A percentile compares a stretch with the other conserved stretches of the same genome.
Evolutionary conservation across 2,329 filamentous ascomycete genomes (phyloP).

Genomic region (Uncinocarpus reesii): DNA sequence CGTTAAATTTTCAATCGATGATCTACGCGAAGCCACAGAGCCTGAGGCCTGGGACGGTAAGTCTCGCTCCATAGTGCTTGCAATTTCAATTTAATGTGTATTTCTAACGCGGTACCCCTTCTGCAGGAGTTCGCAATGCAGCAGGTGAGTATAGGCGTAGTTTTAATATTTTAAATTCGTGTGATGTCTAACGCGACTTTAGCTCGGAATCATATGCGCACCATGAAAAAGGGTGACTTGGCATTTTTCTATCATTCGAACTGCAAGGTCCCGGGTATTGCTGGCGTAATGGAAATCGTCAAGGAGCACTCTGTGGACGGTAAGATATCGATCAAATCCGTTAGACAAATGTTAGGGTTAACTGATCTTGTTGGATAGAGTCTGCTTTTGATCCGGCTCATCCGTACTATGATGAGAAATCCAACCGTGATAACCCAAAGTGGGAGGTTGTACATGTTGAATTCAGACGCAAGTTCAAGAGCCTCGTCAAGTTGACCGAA

Average conservation of each 20-base stretch:
- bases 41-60: conserved; percentile 88
- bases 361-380: conserved; percentile 50
- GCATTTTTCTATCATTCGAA: conserved; percentile 98
- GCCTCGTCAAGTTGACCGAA: conserved; percentile 59
- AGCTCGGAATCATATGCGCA: conserved; percentile 79
- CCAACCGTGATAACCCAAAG: conserved; percentile 56
- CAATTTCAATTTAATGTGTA: not conserved
- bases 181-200: conserved; percentile 12
- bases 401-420: conserved; percentile 76
- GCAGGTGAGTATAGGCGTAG: conserved; percentile 7
- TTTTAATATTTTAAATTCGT: not conserved
- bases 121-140: conserved; percentile 15
- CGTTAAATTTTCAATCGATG: conserved; percentile 89
- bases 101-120: not conserved
- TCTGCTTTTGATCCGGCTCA: conserved; percentile 60
- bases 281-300: conserved; percentile 80
- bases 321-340: conserved; percentile 58
- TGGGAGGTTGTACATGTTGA: conserved; percentile 87
- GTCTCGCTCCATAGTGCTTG: conserved; percentile 23
- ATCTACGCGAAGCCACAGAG: conserved; percentile 58
- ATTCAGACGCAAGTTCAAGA: conserved; percentile 71
- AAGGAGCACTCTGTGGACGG: conserved; percentile 70
- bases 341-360: conserved; percentile 57
- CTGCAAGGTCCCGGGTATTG: conserved; percentile 79
- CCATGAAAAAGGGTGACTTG: conserved; percentile 83